phyloP scores from a whole-genome alignment of 345 rosid species.

The Syzygium aromaticum region DNA sequence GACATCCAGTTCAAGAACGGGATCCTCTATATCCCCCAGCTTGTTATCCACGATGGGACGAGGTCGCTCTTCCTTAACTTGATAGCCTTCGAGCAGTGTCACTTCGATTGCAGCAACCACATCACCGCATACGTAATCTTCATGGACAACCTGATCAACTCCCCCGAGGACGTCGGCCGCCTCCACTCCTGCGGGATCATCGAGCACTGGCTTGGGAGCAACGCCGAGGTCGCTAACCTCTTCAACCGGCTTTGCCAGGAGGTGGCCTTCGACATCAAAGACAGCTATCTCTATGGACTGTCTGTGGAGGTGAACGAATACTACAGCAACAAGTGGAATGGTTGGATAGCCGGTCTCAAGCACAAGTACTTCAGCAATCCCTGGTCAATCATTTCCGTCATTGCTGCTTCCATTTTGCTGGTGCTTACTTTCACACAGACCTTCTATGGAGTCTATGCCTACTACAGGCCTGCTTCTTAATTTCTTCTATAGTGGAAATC shows the following conservation, averaged over 20 bases:
- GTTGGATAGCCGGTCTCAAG: conserved; percentile 59
- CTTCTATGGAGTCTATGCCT: conserved; percentile 4
- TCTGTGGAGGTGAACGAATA: too few species aligned
- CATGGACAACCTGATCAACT: conserved; percentile 83
- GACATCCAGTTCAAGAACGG: conserved; percentile 69
- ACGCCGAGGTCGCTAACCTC: conserved; percentile 70
- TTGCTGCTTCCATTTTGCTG: conserved; percentile 50
- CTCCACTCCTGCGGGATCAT: conserved; percentile 58
- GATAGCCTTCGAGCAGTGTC: conserved; percentile 75
- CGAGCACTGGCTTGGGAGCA: conserved; percentile 82
- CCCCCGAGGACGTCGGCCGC: conserved; percentile 62
- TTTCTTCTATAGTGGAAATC: too few species aligned
- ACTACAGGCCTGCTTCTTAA: conserved; percentile 14
- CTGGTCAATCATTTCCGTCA: conserved; percentile 65
- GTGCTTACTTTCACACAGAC: conserved; percentile 67
- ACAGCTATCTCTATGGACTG: conserved; percentile 66
- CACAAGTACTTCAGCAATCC: conserved; percentile 65
- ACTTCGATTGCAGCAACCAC: conserved; percentile 54
- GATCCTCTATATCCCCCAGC: conserved; percentile 48
- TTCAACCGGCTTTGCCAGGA: conserved; percentile 75
- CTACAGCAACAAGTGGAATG: conserved; percentile 50
- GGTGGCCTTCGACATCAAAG: conserved; percentile 58
- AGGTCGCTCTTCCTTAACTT: conserved; percentile 77
- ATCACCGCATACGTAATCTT: conserved; percentile 75
- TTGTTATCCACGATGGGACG: conserved; percentile 78